Evolutionary conservation across 1,284 basidiomycete genomes (phyloP).

Genomic region (Pseudozyma pruni): DNA sequence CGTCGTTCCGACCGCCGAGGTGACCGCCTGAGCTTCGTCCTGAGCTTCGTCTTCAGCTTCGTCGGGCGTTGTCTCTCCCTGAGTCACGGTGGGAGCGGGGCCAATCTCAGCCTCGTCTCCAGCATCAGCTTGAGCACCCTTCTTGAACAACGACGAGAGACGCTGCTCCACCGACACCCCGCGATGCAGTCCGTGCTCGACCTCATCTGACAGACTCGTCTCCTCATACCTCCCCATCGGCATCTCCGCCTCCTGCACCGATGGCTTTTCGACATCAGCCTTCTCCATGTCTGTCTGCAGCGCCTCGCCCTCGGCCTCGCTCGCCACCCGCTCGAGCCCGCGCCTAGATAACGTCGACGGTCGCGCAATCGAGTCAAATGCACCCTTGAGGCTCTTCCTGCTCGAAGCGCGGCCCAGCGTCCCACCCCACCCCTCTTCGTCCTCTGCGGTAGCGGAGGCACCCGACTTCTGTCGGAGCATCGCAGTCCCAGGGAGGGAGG

Average conservation of each 20-base stretch:
- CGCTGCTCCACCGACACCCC: constrained; percentile 24
- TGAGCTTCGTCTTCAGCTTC: too few relatives aligned
- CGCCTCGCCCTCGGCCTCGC: constrained; percentile 32
- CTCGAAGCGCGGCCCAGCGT: constrained; percentile 33
- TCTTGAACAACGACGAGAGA: constrained; percentile 21
- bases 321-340: constrained; percentile 29
- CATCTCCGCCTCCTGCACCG: constrained; percentile 5
- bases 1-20: too few relatives aligned
- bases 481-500: constrained; percentile 28
- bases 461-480: constrained; percentile 21
- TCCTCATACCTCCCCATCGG: constrained; percentile 18
- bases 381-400: constrained; percentile 22
- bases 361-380: constrained; percentile 8
- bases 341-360: constrained; percentile 7
- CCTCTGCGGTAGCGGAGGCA: constrained; percentile 6
- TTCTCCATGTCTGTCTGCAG: constrained; percentile 13
- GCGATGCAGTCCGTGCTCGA: constrained; percentile 1
- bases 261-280: background rate
- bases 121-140: background rate
- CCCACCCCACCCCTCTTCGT: constrained; percentile 52
- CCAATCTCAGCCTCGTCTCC: too few relatives aligned
- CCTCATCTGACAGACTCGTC: constrained; percentile 2
- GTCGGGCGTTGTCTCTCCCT: background rate
- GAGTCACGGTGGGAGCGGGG: background rate
- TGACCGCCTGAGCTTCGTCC: too few relatives aligned